Base-by-base conservation (phyloP, 345 rosid genomes). In the Brassica nigra region DNA sequence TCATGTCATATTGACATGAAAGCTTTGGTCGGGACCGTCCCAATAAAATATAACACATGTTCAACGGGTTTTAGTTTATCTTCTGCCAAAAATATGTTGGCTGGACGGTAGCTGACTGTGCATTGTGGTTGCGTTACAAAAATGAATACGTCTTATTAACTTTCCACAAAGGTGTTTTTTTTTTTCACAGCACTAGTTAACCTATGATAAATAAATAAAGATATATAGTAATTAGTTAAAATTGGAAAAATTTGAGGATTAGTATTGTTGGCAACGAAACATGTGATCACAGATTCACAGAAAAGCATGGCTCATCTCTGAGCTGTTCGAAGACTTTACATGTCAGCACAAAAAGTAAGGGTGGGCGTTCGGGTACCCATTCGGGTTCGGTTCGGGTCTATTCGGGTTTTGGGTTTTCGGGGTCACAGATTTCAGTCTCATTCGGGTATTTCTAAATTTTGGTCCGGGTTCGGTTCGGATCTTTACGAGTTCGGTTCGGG, bases 21-120 rank as follows among this genome's bases (percentile, higher is more conserved):
- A 16, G 80, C 75, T 69, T 77, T 62, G 80, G 81, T 70, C 81
- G 81, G 81, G 47, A 37, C 81, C 81, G 81, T 61, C 81, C 81
- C 58, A 71, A 63, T 36, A 78, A 63, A 63, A 78, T 57, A 71
- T 54, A 27, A 6, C 76, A 54, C 58, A 52, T 71, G 55, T 64
- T 70, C 80, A 70, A 61, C 74, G 62, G 10, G 58, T 8, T 4
- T 34, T 29, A 42, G 49, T 31, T 52, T 62, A 6, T 62, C 36
- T 70, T 18, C 2, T 11, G 10, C 42, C 31, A 3, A 62, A 0
- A 4, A 1, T 8, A 1, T 6, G 15, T 4, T 78, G 59, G 81
- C n/a, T 71, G 59, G 81, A 78, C 81, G 81, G 81, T 64, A 49
- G 27, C 44, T 44, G 80, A 71, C n/a, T 11, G 27, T 62, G 70